phyloP scores from a whole-genome alignment of 306 rosid genomes.

The Corylus avellana region DNA sequence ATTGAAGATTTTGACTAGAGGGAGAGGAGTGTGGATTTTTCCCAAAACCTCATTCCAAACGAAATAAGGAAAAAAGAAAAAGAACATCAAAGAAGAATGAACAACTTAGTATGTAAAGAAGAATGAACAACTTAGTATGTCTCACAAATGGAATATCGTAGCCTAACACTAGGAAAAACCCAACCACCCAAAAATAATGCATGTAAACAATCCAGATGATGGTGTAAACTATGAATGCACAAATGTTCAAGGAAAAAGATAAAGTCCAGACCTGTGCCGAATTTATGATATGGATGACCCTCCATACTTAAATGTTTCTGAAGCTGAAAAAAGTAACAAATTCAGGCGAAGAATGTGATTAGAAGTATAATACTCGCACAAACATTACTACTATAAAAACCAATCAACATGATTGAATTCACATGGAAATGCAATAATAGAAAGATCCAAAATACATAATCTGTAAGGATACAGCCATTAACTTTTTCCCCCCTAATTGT shows the following conservation, averaged over 20 bases:
- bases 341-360: constrained; percentile 28
- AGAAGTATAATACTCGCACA: constrained; percentile 19
- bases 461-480: neutral
- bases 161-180: neutral
- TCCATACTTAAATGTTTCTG: constrained; percentile 77
- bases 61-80: neutral
- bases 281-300: constrained; percentile 88
- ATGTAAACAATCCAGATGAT: neutral
- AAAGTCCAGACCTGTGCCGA: constrained; percentile 74
- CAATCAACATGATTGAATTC: neutral
- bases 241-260: neutral
- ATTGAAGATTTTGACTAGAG: neutral
- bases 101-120: neutral
- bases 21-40: too few relatives aligned
- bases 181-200: neutral
- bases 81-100: neutral
- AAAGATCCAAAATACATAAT: constrained; percentile 10
- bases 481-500: neutral
- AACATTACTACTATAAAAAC: neutral
- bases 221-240: neutral
- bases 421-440: neutral
- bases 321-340: constrained; percentile 62
- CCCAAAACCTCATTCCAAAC: neutral
- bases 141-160: neutral
- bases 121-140: neutral